Conservation (phyloP, 768 basidiomycete species). For the Boletus tylopilopsis region DNA sequence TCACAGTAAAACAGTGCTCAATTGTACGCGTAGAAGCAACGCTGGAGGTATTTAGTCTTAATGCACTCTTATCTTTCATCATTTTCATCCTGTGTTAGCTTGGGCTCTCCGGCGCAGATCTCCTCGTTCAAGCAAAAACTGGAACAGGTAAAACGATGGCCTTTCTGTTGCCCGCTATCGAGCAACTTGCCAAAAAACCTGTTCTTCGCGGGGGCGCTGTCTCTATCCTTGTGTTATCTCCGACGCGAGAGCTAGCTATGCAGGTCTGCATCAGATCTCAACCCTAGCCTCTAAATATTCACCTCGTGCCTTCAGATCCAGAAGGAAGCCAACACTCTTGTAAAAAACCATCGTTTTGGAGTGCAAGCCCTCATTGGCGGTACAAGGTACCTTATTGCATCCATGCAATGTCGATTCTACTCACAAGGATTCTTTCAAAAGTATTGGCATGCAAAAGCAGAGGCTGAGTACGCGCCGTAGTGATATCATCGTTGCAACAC, state of each 20-base stretch:
- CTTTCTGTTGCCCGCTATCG: constrained; percentile 73
- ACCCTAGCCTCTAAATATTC: neutral
- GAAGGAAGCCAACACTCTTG: constrained; percentile 53
- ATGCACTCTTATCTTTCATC: neutral
- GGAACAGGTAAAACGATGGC: constrained; percentile 74
- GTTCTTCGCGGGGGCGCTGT: constrained; percentile 26
- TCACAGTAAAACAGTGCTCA: neutral
- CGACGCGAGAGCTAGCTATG: constrained; percentile 70
- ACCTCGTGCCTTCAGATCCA: constrained; percentile 46
- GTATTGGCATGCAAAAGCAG: constrained; percentile 25
- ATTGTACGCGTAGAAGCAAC: constrained; percentile 34
- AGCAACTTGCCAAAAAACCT: constrained; percentile 52
- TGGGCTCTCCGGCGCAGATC: constrained; percentile 41
- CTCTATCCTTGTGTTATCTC: constrained; percentile 65
- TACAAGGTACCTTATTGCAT: constrained; percentile 36
- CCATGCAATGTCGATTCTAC: neutral
- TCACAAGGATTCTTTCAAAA: constrained; percentile 8
- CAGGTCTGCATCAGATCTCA: constrained; percentile 46
- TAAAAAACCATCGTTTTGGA: constrained; percentile 39
- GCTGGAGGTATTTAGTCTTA: constrained; percentile 29
- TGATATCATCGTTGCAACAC: constrained; percentile 69
- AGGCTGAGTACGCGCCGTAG: constrained; percentile 29
- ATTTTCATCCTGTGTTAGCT: constrained; percentile 20
- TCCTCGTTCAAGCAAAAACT: constrained; percentile 53
- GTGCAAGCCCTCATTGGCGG: constrained; percentile 55